These are phyloP conservation scores for Tephrocybe sp. DNA, from an alignment of 768 basidiomycete species.

Conservation along the genomic window DNA sequence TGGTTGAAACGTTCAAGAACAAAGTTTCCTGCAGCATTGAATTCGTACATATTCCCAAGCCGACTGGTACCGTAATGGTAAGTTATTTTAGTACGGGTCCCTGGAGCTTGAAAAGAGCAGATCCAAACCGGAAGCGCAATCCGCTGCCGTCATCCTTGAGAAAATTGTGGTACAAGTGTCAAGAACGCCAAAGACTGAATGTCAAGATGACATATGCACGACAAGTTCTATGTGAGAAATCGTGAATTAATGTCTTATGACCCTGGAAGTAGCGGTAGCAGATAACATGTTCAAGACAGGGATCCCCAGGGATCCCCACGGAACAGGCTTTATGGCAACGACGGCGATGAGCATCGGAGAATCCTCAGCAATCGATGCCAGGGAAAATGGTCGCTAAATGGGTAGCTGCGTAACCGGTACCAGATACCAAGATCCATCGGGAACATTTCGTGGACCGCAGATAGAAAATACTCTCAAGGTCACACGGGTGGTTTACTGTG, in stretches of 20 bases:
- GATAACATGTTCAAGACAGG: no score
- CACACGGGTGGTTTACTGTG: no score
- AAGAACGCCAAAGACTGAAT: no score
- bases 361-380: neutral
- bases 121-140: neutral
- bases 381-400: neutral
- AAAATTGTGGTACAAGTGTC: no score
- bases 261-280: neutral
- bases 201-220: no score
- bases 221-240: no score
- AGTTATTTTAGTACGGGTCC: neutral
- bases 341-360: slow-evolving; percentile 3
- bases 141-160: neutral
- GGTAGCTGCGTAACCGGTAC: neutral
- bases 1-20: no score
- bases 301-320: no score
- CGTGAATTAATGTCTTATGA: no score
- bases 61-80: neutral
- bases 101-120: neutral
- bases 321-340: neutral
- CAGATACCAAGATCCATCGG: neutral
- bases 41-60: neutral
- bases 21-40: neutral
- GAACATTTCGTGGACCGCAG: neutral
- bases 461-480: no score